A percentile compares a stretch with the other conserved stretches of the same genome.
Conservation (phyloP, 2,329 filamentous ascomycete species). For the Simplicillium aogashimaense region DNA sequence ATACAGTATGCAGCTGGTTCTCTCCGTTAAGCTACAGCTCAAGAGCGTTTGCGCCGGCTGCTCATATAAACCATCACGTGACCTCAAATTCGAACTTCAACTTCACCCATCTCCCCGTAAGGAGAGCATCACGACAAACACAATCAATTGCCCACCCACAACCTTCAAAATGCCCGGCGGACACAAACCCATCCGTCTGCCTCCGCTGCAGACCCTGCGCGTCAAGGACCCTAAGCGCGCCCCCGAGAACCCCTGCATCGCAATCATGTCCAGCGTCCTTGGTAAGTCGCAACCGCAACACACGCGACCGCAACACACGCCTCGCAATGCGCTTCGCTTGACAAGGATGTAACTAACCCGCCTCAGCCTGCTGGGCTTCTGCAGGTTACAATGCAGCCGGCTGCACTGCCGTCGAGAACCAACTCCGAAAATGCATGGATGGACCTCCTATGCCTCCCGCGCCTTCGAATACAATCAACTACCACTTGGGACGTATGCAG, state of each 20-base stretch:
- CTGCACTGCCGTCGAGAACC: constrained; percentile 48
- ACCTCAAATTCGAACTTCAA: constrained; percentile 12
- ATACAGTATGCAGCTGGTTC: too few species aligned
- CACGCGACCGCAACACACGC: too few species aligned
- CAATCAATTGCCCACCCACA: constrained; percentile 3
- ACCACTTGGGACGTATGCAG: constrained; percentile 74
- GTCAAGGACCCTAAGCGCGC: constrained; percentile 42
- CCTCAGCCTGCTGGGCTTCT: constrained; percentile 72
- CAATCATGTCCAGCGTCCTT: constrained; percentile 47
- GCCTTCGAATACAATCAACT: constrained; percentile 75
- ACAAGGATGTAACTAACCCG: too few species aligned
- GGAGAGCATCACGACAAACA: background rate
- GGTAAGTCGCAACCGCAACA: constrained; percentile 26
- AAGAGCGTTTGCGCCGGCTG: too few species aligned
- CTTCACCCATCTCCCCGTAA: constrained; percentile 1
- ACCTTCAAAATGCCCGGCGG: constrained; percentile 27
- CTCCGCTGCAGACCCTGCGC: constrained; percentile 44
- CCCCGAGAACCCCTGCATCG: constrained; percentile 41
- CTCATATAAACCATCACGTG: constrained; percentile 10
- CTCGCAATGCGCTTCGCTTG: too few species aligned
- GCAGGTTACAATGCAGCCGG: constrained; percentile 56
- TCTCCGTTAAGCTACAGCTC: too few species aligned
- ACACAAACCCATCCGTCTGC: constrained; percentile 45
- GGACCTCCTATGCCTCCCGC: constrained; percentile 43
- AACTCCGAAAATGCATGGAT: constrained; percentile 70